Conservation (phyloP, 1,139 yeast genomes). For the Nakaseomyces nivariensis region DNA sequence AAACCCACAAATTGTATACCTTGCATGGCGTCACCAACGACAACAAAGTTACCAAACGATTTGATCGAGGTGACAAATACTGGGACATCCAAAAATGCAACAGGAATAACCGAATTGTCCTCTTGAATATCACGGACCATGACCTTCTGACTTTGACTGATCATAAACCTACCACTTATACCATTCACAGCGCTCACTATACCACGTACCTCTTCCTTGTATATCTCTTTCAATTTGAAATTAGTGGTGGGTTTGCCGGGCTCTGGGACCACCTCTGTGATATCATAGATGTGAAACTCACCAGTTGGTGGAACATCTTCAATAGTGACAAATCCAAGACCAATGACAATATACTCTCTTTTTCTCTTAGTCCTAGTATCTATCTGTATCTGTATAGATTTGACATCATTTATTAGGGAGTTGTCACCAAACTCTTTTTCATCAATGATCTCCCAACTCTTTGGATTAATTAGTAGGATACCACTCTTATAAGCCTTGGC, state of each 20-base stretch:
- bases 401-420: slow-evolving; percentile 43
- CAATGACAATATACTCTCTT: slow-evolving; percentile 66
- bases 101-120: slow-evolving; percentile 44
- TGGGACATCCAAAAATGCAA: slow-evolving; percentile 82
- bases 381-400: slow-evolving; percentile 29
- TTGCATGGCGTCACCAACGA: slow-evolving; percentile 73
- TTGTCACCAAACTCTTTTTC: slow-evolving; percentile 53
- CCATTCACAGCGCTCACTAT: slow-evolving; percentile 75
- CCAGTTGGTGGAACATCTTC: slow-evolving; percentile 85
- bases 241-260: slow-evolving; percentile 81
- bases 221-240: slow-evolving; percentile 66
- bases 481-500: slow-evolving; percentile 52
- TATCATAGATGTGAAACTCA: slow-evolving; percentile 60
- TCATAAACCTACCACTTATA: slow-evolving; percentile 73
- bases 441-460: slow-evolving; percentile 71
- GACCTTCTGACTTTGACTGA: slow-evolving; percentile 82
- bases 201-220: slow-evolving; percentile 71
- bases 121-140: slow-evolving; percentile 72
- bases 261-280: slow-evolving; percentile 82
- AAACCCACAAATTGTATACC: slow-evolving; percentile 81
- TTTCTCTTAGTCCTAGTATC: slow-evolving; percentile 45
- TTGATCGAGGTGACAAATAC: slow-evolving; percentile 73
- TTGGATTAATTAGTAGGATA: slow-evolving; percentile 60
- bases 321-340: slow-evolving; percentile 66
- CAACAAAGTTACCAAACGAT: slow-evolving; percentile 66